Evolutionary conservation across 805 yeast genomes (phyloP).

Genomic region (Vanderwaltozyma verrucispora): DNA sequence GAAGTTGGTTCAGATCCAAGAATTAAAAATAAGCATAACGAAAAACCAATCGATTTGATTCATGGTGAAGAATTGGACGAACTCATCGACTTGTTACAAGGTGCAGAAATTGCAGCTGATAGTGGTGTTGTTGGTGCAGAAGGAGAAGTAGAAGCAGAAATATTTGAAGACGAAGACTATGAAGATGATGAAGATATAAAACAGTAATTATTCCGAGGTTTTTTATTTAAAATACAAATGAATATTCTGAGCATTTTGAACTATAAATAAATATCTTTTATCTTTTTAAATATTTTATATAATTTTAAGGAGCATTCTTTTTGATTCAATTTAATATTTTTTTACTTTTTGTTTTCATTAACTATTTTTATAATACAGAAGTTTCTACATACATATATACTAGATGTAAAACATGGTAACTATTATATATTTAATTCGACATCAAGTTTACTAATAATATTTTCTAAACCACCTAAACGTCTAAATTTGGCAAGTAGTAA

Average conservation of each 20-base stretch:
- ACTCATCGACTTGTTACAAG: slow-evolving; percentile 54
- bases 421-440: slow-evolving; percentile 28
- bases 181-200: slow-evolving; percentile 1
- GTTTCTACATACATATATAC: too few species aligned
- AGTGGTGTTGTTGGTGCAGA: slow-evolving; percentile 25
- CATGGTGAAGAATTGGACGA: slow-evolving; percentile 42
- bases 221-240: too few species aligned
- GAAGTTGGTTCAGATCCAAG: slow-evolving; percentile 89
- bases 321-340: too few species aligned
- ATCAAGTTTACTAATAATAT: slow-evolving; percentile 35
- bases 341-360: not conserved
- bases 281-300: too few species aligned
- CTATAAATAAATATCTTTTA: not conserved
- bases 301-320: too few species aligned
- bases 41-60: slow-evolving; percentile 67
- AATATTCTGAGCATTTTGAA: not conserved
- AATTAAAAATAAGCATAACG: slow-evolving; percentile 46
- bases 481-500: slow-evolving; percentile 45
- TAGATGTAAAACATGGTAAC: not conserved
- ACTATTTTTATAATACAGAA: not conserved
- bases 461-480: slow-evolving; percentile 48
- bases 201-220: not conserved
- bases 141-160: slow-evolving; percentile 28
- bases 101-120: slow-evolving; percentile 69
- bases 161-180: not conserved